phyloP scores from a whole-genome alignment of 169 alveolate genomes.

The Babesia sp. region DNA sequence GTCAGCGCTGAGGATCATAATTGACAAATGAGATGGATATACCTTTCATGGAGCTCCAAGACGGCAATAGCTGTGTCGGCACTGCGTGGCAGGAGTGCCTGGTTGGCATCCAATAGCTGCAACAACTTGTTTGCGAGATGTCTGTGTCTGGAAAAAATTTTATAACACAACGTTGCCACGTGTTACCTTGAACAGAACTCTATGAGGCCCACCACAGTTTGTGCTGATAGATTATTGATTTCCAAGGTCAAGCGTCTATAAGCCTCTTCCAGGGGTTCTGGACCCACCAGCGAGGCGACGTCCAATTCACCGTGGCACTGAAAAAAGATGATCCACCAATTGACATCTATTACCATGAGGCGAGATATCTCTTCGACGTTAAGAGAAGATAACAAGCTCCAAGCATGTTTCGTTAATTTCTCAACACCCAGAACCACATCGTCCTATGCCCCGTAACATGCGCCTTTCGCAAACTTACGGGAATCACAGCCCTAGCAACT shows the following conservation, averaged over 20 bases:
- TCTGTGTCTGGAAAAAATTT: neutral
- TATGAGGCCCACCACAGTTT: neutral
- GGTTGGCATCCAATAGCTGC: slow-evolving; percentile 2
- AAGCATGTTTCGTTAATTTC: slow-evolving; percentile 5
- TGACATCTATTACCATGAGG: neutral
- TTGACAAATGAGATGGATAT: neutral
- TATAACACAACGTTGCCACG: neutral
- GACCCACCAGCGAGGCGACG: slow-evolving; percentile 3
- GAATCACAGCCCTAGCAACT: neutral
- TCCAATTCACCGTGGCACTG: slow-evolving; percentile 12
- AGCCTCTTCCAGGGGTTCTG: neutral
- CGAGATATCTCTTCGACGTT: neutral
- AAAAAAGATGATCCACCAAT: neutral
- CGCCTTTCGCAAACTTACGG: neutral
- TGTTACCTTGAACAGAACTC: slow-evolving; percentile 18
- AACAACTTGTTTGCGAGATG: neutral
- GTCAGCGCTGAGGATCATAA: neutral
- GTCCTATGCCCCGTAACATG: neutral
- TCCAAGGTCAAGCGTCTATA: neutral
- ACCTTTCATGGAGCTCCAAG: slow-evolving; percentile 10
- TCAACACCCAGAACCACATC: neutral
- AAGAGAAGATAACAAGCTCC: slow-evolving; percentile 4
- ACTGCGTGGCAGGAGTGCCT: neutral
- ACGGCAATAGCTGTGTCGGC: slow-evolving; percentile 3
- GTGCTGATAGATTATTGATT: neutral